phyloP scores from a whole-genome alignment of 2,329 filamentous ascomycete genomes.

The Alternaria sp. region DNA sequence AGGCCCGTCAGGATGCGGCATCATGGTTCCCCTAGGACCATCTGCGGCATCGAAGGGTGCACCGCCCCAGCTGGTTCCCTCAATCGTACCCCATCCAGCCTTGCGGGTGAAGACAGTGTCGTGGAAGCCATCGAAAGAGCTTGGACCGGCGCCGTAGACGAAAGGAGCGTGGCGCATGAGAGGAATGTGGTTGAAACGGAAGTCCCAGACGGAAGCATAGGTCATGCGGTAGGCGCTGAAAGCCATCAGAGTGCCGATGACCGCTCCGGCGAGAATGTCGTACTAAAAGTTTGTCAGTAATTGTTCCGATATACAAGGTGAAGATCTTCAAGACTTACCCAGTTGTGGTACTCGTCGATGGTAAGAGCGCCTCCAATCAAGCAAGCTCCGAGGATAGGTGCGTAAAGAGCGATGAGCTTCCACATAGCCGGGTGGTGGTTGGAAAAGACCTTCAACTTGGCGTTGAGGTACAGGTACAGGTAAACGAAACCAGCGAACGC shows the following conservation, averaged over 20 bases:
- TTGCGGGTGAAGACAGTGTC: conserved; percentile 65
- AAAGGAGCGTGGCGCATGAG: conserved; percentile 66
- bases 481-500: conserved; percentile 76
- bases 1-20: conserved; percentile 35
- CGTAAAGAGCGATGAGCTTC: conserved; percentile 71
- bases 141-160: conserved; percentile 54
- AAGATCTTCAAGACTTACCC: conserved; percentile 2
- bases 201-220: conserved; percentile 73
- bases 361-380: conserved; percentile 73
- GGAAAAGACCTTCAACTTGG: conserved; percentile 76
- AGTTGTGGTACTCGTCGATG: conserved; percentile 74
- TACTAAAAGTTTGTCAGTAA: conserved; percentile 59
- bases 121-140: conserved; percentile 55
- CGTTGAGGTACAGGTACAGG: conserved; percentile 76
- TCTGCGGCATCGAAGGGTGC: conserved; percentile 53
- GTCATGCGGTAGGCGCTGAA: conserved; percentile 71
- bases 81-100: conserved; percentile 64
- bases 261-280: conserved; percentile 70
- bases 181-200: conserved; percentile 70
- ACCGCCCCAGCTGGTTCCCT: conserved; percentile 49
- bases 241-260: conserved; percentile 70
- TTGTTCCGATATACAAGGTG: neutral
- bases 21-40: conserved; percentile 44
- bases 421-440: conserved; percentile 77
- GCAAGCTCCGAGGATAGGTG: conserved; percentile 70